Base-by-base conservation (phyloP, 2,329 filamentous ascomycete genomes). In the Hymenoscyphus infarciens region DNA sequence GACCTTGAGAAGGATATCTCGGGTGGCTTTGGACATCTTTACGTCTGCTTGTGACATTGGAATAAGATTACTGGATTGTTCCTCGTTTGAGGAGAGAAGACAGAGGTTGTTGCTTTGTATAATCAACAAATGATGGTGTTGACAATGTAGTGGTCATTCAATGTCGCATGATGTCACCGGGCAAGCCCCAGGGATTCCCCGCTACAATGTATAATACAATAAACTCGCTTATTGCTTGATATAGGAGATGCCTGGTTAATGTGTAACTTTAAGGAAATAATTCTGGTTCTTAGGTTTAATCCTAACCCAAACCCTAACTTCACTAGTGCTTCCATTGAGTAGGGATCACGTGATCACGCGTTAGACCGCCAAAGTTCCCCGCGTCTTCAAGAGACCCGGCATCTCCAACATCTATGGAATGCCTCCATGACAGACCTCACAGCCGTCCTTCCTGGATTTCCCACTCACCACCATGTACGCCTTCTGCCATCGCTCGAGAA, bases 391-490 rank as follows among this genome's bases (percentile, higher is more conserved):
- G 11, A 60, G n/a, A 33, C 16, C 22, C 25, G 25, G 4, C 57
- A 56, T n/a, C 27, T 16, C 55, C 29, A 39, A 29, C 19, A 25
- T 25, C 57, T 16, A 54, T 61, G 53, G 61, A 29, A 73, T 72
- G 70, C 64, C 71, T 75, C 75, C 79, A 96, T 96, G 91, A 92
- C 88, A 72, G 94, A 98, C 84, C 86, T 98, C 73, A 83, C 88
- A 73, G 84, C 86, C 74, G 86, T 96, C 74, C 84, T 97, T 68
- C 92, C 94, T 71, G 83, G 86, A 77, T 96, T 97, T 74, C 84
- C 89, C 64, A 82, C 84, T 67, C 82, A 84, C 73, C 82, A 83
- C 65, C 94, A 90, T 77, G 81, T 87, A 52, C 86, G 89, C 72
- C 86, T 97, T 56, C 78, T 97, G 35, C 88, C 91, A 2, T 86